Percentiles rank a stretch among this genome's conserved stretches.
These are phyloP conservation scores for Lyophyllum decastes DNA, from an alignment of 768 basidiomycete genomes.

Conservation along the genomic window DNA sequence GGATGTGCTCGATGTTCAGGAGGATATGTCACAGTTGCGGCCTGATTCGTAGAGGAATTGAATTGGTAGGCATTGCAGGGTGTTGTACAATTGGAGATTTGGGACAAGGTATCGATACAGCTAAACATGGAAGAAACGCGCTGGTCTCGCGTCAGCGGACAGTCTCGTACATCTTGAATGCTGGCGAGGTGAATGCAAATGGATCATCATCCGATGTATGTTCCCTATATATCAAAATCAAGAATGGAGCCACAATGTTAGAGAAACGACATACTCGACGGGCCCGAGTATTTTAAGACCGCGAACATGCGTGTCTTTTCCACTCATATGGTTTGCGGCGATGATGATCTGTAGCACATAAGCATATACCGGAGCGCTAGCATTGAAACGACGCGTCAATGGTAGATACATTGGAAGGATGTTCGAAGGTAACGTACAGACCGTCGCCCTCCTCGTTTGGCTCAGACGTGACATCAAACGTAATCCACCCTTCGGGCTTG, in stretches of 20 bases:
- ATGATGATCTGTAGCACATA: slow-evolving; percentile 91
- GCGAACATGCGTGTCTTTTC: slow-evolving; percentile 97
- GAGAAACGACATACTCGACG: slow-evolving; percentile 55
- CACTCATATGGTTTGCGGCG: slow-evolving; percentile 94
- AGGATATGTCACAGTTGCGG: slow-evolving; percentile 11
- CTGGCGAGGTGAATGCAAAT: slow-evolving; percentile 62
- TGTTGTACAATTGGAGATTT: neutral
- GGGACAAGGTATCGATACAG: neutral
- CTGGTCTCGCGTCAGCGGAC: slow-evolving; percentile 65
- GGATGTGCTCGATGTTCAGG: slow-evolving; percentile 30
- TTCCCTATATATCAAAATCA: slow-evolving; percentile 33
- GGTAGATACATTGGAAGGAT: neutral
- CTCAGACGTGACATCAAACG: slow-evolving; percentile 81
- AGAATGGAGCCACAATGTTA: neutral
- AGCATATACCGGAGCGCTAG: slow-evolving; percentile 83
- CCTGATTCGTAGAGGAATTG: neutral
- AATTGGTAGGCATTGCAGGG: neutral
- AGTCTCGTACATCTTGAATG: slow-evolving; percentile 77
- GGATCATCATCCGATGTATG: slow-evolving; percentile 63
- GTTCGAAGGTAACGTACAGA: slow-evolving; percentile 51
- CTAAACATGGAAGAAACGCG: neutral
- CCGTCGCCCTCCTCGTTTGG: slow-evolving; percentile 78
- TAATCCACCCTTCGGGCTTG: slow-evolving; percentile 94
- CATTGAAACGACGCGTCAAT: neutral
- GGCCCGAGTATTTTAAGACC: slow-evolving; percentile 89